A percentile compares a stretch with the other conserved stretches of the same genome.
These are phyloP conservation scores for Saccharomycopsis fodiens DNA, from an alignment of 805 yeast species.

Conservation along the genomic window DNA sequence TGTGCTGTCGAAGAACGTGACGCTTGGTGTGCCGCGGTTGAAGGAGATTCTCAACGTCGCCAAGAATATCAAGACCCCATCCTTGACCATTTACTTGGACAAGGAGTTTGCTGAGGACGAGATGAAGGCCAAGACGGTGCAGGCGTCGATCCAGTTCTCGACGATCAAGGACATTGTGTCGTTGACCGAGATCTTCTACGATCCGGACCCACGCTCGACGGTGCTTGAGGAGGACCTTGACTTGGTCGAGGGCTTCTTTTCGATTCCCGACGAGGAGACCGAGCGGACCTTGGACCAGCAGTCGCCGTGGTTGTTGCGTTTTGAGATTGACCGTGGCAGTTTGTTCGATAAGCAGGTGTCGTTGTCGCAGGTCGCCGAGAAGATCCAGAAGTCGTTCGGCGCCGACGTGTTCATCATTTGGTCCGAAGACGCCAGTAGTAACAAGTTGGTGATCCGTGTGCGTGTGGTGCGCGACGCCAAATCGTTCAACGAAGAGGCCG, in stretches of 20 bases:
- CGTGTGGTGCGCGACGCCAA: slow-evolving; percentile 97
- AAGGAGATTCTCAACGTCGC: slow-evolving; percentile 98
- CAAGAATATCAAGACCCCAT: slow-evolving; percentile 98
- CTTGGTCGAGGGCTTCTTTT: slow-evolving; percentile 94
- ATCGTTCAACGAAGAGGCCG: slow-evolving; percentile 85
- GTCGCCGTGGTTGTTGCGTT: slow-evolving; percentile 95
- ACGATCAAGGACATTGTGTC: slow-evolving; percentile 90
- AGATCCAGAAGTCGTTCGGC: slow-evolving; percentile 85
- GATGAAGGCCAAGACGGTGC: slow-evolving; percentile 89
- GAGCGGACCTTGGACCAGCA: slow-evolving; percentile 91
- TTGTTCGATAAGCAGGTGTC: slow-evolving; percentile 97
- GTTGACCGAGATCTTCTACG: slow-evolving; percentile 95
- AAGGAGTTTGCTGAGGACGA: slow-evolving; percentile 78
- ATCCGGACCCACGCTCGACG: slow-evolving; percentile 97
- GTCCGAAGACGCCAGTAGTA: slow-evolving; percentile 95
- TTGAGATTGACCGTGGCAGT: slow-evolving; percentile 96
- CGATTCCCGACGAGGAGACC: slow-evolving; percentile 92
- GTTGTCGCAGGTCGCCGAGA: slow-evolving; percentile 97
- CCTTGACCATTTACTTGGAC: slow-evolving; percentile 85
- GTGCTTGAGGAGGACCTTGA: slow-evolving; percentile 94
- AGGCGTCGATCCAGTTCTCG: slow-evolving; percentile 96
- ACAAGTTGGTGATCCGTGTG: slow-evolving; percentile 92
- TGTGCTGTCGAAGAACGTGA: slow-evolving; percentile 93
- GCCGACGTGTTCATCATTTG: slow-evolving; percentile 95
- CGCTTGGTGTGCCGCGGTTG: slow-evolving; percentile 95